Conservation (phyloP, 352 stramenopile genomes). For the Globisporangium paddicum region DNA sequence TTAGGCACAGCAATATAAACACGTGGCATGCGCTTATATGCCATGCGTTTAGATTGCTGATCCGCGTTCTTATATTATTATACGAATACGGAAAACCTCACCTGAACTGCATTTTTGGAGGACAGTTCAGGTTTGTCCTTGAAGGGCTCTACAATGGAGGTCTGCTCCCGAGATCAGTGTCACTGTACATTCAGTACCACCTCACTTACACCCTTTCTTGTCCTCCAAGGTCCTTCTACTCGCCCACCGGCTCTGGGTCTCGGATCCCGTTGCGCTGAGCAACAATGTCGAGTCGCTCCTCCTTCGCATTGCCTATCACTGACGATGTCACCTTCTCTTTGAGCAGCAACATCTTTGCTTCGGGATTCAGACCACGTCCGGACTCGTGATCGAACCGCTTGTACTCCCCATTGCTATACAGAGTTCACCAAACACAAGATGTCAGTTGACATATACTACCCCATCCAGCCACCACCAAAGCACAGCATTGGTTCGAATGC, state of each 20-base stretch:
- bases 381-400: slow-evolving; percentile 23
- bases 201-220: not conserved
- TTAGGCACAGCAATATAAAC: no score
- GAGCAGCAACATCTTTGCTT: not conserved
- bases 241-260: not conserved
- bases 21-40: no score
- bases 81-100: no score
- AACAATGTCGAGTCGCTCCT: not conserved
- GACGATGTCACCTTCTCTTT: not conserved
- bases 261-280: not conserved
- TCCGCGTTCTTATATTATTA: no score
- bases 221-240: not conserved
- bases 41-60: no score
- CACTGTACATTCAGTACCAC: no score
- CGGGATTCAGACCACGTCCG: not conserved
- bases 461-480: no score
- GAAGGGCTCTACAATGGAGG: no score
- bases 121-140: no score
- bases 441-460: not conserved
- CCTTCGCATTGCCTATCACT: not conserved
- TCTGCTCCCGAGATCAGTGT: no score
- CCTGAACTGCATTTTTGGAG: no score
- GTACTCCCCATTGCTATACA: slow-evolving; percentile 24
- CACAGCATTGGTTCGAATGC: not conserved
- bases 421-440: not conserved